phyloP scores from a whole-genome alignment of 2,329 filamentous ascomycete species.

The Colletotrichum paranaense region DNA sequence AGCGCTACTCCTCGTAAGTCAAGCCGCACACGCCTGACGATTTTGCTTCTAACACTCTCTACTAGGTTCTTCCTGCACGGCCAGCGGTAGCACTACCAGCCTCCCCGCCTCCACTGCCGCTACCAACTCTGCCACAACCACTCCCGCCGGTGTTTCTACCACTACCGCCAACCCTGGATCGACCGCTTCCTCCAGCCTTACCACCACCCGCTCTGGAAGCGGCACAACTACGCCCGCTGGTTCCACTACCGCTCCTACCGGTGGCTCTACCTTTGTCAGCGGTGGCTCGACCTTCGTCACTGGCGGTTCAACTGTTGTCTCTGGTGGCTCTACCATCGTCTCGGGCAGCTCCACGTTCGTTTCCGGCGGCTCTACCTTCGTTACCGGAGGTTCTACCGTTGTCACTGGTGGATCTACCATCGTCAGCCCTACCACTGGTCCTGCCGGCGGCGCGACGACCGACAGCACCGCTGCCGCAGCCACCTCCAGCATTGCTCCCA shows the following conservation, averaged over 20 bases:
- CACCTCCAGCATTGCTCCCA: slow-evolving; percentile 3
- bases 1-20: slow-evolving; percentile 22
- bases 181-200: neutral
- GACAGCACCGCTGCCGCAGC: neutral
- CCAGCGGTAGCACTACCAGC: neutral
- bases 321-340: neutral
- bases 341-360: neutral
- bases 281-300: neutral
- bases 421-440: slow-evolving; percentile 8
- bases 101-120: neutral
- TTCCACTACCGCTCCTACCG: neutral
- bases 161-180: neutral
- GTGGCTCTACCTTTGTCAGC: neutral
- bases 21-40: no score
- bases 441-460: neutral
- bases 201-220: no score
- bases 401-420: neutral
- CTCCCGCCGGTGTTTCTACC: neutral
- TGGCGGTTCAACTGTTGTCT: neutral
- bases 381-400: neutral
- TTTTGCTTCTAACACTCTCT: neutral
- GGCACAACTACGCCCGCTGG: no score
- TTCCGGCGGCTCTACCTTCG: neutral
- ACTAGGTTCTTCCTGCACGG: neutral
- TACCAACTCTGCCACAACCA: neutral